Evolutionary conservation across 2,329 filamentous ascomycete species (phyloP).

Genomic region (Calonectria fujianensis): DNA sequence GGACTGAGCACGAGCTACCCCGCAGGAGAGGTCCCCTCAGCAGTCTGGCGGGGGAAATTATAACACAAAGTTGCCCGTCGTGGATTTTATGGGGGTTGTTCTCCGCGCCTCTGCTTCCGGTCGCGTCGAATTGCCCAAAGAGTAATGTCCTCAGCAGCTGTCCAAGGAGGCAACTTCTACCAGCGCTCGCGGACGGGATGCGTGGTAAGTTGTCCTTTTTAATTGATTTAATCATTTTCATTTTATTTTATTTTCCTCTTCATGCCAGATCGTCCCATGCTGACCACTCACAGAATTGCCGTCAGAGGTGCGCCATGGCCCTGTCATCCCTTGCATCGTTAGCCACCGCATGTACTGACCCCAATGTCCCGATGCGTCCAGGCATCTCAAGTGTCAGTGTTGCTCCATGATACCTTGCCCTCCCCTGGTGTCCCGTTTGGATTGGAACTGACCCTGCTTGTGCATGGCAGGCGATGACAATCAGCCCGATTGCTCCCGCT

Average conservation of each 20-base stretch:
- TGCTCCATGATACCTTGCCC: not conserved
- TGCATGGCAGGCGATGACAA: conserved; percentile 22
- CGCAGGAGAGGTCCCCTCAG: not conserved
- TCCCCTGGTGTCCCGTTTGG: not conserved
- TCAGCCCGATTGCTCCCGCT: conserved; percentile 25
- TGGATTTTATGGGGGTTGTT: conserved; percentile 3
- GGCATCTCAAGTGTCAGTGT: conserved; percentile 29
- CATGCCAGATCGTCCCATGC: not conserved
- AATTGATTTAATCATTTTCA: not conserved
- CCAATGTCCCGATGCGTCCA: not conserved
- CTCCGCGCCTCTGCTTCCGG: not conserved
- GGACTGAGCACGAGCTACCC: not conserved
- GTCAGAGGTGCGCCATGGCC: conserved; percentile 20
- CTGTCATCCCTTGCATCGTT: not conserved
- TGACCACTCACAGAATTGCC: conserved; percentile 28
- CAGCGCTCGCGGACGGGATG: conserved; percentile 26
- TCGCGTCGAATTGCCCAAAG: conserved; percentile 29
- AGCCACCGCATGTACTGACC: conserved; percentile 5
- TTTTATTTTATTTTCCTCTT: not conserved
- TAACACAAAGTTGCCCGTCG: conserved; percentile 20
- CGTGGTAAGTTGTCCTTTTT: not conserved
- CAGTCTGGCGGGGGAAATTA: conserved; percentile 17
- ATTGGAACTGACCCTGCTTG: not conserved
- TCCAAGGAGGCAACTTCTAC: not conserved
- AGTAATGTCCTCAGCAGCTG: conserved; percentile 17